A percentile compares a stretch with the other conserved stretches of the same genome.
Evolutionary conservation across 345 rosid genomes (phyloP).

Genomic region (Eucalyptus shirleyi): DNA sequence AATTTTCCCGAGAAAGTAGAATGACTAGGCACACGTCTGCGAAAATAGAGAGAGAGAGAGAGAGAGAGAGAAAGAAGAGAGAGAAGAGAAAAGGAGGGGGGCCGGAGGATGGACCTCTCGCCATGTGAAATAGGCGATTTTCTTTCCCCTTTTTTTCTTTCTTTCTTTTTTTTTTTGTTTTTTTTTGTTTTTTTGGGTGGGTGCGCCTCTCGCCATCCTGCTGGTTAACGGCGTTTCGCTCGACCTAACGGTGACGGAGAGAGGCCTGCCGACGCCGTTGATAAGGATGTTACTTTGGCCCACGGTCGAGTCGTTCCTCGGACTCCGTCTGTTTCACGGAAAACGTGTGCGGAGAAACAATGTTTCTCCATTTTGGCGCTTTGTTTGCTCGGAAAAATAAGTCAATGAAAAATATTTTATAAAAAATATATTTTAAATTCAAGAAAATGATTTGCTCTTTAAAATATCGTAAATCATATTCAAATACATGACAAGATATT

Average conservation of each 20-base stretch:
- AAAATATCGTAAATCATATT: no score
- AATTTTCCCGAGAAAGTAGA: neutral
- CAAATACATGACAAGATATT: no score
- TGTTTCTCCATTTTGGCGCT: neutral
- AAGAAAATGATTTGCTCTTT: no score
- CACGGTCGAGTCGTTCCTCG: no score
- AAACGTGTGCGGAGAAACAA: neutral
- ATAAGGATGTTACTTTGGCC: neutral
- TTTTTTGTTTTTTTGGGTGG: neutral
- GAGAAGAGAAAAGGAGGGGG: neutral
- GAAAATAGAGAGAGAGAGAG: neutral
- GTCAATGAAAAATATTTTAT: neutral
- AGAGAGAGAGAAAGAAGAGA: neutral
- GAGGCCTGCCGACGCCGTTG: neutral
- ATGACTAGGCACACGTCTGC: neutral
- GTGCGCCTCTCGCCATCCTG: neutral
- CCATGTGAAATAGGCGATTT: neutral
- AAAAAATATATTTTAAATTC: neutral
- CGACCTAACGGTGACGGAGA: neutral
- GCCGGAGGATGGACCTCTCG: neutral
- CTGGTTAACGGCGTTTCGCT: neutral
- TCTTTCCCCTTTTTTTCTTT: neutral
- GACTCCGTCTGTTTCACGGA: no score
- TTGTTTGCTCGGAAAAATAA: no score
- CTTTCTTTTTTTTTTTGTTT: fast-evolving